Evolutionary conservation across 805 yeast genomes (phyloP).

Genomic region (Maudiozyma barnettii): DNA sequence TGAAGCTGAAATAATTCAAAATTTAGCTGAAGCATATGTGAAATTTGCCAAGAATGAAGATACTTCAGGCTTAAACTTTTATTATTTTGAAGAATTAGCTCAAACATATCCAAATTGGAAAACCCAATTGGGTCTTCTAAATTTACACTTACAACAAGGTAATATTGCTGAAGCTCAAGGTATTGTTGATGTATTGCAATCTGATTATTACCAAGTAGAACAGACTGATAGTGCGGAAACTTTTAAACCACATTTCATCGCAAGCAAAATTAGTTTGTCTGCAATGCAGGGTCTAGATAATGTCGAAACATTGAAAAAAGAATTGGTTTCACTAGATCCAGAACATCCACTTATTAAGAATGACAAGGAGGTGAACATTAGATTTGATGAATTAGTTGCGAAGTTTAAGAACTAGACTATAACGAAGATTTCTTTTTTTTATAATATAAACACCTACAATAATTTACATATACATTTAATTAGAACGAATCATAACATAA

Average conservation of each 20-base stretch:
- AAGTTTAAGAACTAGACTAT: conserved; percentile 35
- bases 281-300: conserved; percentile 41
- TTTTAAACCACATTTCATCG: conserved; percentile 42
- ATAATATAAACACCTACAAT: no score
- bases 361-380: conserved; percentile 46
- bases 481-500: no score
- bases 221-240: conserved; percentile 20
- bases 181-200: conserved; percentile 39
- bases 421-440: no score
- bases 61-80: conserved; percentile 35
- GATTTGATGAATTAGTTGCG: conserved; percentile 61
- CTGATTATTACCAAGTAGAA: conserved; percentile 32
- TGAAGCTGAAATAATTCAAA: conserved; percentile 66
- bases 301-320: conserved; percentile 34
- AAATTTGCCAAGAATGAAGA: conserved; percentile 36
- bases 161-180: conserved; percentile 79
- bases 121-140: conserved; percentile 54
- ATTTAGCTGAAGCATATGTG: conserved; percentile 70
- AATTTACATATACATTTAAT: no score
- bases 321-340: conserved; percentile 41
- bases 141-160: conserved; percentile 66
- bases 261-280: conserved; percentile 56
- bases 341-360: conserved; percentile 52
- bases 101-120: conserved; percentile 45
- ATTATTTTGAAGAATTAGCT: conserved; percentile 69